Evolutionary conservation across 345 rosid genomes (phyloP).

Genomic region (Murraya koenigii): DNA sequence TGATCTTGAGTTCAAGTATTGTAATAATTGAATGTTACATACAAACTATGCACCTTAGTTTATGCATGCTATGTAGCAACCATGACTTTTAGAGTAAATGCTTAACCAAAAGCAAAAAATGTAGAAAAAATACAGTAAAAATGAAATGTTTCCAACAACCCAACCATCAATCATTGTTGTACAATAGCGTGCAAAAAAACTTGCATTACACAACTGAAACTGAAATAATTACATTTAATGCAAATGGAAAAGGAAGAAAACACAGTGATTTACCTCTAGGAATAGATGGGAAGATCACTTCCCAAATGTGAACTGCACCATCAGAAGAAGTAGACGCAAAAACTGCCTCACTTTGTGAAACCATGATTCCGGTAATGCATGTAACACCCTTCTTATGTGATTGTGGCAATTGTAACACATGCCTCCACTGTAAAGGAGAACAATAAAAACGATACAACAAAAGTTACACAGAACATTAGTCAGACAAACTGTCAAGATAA

Average conservation of each 20-base stretch:
- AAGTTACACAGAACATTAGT: not conserved
- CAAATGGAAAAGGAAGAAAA: not conserved
- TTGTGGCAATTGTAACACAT: slow-evolving; percentile 60
- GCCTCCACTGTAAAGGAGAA: slow-evolving; percentile 57
- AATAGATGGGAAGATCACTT: slow-evolving; percentile 47
- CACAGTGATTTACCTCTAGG: slow-evolving; percentile 40
- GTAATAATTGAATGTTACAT: not conserved
- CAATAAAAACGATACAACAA: not conserved
- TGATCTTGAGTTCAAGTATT: not conserved
- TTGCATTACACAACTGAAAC: not conserved
- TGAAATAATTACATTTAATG: not conserved
- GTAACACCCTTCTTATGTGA: slow-evolving; percentile 90
- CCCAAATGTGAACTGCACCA: slow-evolving; percentile 66
- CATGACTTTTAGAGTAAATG: not conserved
- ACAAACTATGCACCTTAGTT: not conserved
- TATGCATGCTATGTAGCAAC: slow-evolving; percentile 4
- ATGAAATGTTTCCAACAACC: not conserved
- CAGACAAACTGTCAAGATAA: not conserved
- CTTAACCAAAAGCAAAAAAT: not conserved
- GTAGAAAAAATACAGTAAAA: not conserved
- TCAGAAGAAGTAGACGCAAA: slow-evolving; percentile 88
- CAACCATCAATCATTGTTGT: not conserved
- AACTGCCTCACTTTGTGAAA: slow-evolving; percentile 59
- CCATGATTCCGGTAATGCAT: slow-evolving; percentile 66
- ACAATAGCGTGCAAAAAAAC: not conserved